Percentiles rank a stretch among this genome's conserved stretches.
Evolutionary conservation across 495 filamentous ascomycete species (phyloP).

Genomic region (Rhizodiscina lignyota): DNA sequence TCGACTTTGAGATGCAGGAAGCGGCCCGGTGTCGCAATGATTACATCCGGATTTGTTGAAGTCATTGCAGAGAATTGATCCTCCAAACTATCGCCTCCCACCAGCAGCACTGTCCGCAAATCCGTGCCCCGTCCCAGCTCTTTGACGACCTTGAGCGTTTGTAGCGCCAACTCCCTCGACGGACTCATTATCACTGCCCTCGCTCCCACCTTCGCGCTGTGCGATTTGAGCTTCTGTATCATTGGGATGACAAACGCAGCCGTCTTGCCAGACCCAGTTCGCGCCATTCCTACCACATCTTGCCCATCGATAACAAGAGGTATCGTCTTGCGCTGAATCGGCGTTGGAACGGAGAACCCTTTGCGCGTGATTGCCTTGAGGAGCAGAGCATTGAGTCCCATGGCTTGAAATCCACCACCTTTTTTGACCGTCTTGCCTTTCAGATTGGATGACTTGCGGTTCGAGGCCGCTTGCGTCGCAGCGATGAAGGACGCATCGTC

Average conservation of each 20-base stretch:
- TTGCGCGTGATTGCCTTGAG: conserved; percentile 82
- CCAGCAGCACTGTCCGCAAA: conserved; percentile 69
- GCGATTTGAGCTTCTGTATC: conserved; percentile 85
- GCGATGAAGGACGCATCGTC: conserved; percentile 85
- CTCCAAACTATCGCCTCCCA: conserved; percentile 89
- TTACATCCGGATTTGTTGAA: conserved; percentile 70
- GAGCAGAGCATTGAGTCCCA: conserved; percentile 71
- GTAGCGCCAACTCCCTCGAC: conserved; percentile 79
- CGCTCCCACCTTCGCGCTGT: conserved; percentile 70
- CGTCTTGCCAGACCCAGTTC: conserved; percentile 93
- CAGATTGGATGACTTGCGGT: conserved; percentile 63
- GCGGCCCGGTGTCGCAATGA: conserved; percentile 91
- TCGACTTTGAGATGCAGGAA: conserved; percentile 93
- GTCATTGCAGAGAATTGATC: conserved; percentile 93
- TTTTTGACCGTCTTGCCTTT: conserved; percentile 83
- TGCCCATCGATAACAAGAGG: conserved; percentile 73
- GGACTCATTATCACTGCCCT: conserved; percentile 79
- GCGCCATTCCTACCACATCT: conserved; percentile 94
- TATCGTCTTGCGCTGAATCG: conserved; percentile 93
- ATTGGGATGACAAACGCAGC: conserved; percentile 96
- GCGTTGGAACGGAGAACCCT: conserved; percentile 88
- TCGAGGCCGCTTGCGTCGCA: conserved; percentile 62
- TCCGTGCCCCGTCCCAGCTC: conserved; percentile 84
- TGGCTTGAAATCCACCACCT: conserved; percentile 87
- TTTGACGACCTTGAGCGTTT: conserved; percentile 92